Base-by-base conservation (phyloP, 139 green algal genomes). In the Coelastrella sp. region DNA sequence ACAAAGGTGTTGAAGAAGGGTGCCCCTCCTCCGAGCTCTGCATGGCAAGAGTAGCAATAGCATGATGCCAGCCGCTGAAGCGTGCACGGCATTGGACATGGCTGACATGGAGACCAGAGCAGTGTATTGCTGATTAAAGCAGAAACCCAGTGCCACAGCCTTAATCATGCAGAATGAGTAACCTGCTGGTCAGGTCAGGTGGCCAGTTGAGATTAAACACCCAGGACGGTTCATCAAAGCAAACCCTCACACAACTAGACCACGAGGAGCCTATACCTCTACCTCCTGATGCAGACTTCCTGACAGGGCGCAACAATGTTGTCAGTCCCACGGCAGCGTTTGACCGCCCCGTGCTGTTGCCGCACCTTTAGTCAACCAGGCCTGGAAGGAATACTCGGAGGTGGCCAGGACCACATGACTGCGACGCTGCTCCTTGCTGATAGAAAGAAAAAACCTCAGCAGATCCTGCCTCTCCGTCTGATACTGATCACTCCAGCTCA, bases 341-440 rank as follows among this genome's bases (percentile, higher is more conserved):
- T 63, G 35, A 60, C 10, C 8, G 9, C 63, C 6, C 11, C 20
- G 76, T 83, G 76, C 76, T 83, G 76, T 25, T 12, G 1, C 76
- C 76, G 61, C 56, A 83, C 76, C 76, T 83, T 83, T 63, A 20
- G 14, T 66, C 76, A 83, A 60, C 76, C 76, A 83, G 27, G 8
- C 63, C 35, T 63, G 76, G 22, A 61, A 83, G 76, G 76, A 61
- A 22, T 24, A 63, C 5, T 83, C 76, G 63, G 76, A 83, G 27
- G 76, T 83, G 35, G 76, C 76, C 27, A 81, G 56, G 78, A 84
- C 20, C 49, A 84, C 78, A 66, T 84, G 78, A 49, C 78, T 84
- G 78, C 78, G 78, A 20, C 35, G 27, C 76, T 61, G 76, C 56
- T 20, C 76, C 76, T 83, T 83, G 76, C 14, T 83, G 35, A 83